Conservation (phyloP, 176 grass and related monocot species). For the Zoysia pacifica region DNA sequence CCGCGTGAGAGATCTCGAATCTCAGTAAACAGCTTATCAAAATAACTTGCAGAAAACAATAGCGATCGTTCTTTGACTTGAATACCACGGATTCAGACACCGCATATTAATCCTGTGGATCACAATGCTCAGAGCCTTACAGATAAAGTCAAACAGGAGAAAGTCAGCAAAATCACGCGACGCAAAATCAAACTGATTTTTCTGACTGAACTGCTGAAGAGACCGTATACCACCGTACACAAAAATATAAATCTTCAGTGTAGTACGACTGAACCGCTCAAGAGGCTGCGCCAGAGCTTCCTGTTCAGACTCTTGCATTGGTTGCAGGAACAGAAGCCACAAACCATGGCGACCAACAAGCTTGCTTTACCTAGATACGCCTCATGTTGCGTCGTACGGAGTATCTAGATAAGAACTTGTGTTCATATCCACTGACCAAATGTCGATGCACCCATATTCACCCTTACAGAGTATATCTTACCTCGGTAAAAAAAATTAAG, state of each 20-base stretch:
- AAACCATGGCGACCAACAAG: constrained; percentile 23
- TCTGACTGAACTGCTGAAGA: background rate
- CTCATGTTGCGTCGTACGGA: too few species aligned
- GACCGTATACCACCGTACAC: background rate
- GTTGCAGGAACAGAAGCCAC: background rate
- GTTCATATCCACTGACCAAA: too few species aligned
- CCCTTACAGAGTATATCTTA: too few species aligned
- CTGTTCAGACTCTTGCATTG: background rate
- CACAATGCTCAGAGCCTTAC: background rate
- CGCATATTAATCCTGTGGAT: background rate
- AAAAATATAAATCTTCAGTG: background rate
- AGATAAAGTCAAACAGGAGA: background rate
- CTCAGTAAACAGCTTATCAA: background rate
- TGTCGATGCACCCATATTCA: too few species aligned
- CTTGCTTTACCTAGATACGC: background rate
- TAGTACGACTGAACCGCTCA: background rate
- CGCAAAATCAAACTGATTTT: background rate
- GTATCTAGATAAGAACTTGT: too few species aligned
- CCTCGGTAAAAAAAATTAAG: too few species aligned
- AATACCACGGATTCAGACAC: background rate
- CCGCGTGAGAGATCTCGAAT: too few species aligned
- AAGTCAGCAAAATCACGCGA: background rate
- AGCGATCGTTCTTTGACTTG: background rate
- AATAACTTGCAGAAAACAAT: background rate
- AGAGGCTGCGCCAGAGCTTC: background rate